A percentile compares a stretch with the other conserved stretches of the same genome.
These are phyloP conservation scores for Colletotrichum lupini DNA, from an alignment of 2,329 filamentous ascomycete genomes.

Conservation along the genomic window DNA sequence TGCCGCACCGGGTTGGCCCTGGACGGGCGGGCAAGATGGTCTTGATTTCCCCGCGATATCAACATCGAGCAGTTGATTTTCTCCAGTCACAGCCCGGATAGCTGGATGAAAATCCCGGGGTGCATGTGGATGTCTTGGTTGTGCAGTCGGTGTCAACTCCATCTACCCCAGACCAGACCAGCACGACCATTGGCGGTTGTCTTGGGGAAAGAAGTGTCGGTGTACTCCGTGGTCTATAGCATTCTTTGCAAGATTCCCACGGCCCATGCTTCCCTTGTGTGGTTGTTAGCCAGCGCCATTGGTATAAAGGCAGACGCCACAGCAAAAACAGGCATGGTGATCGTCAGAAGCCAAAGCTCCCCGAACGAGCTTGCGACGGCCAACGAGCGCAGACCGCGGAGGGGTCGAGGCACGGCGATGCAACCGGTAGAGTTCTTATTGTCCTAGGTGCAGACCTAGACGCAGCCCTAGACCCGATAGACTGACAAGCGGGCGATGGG, in stretches of 20 bases:
- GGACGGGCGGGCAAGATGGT: background rate
- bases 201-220: slow-evolving; percentile 5
- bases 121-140: slow-evolving; percentile 16
- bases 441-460: background rate
- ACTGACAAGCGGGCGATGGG: slow-evolving; percentile 4
- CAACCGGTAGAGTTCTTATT: background rate
- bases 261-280: background rate
- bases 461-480: slow-evolving; percentile 9
- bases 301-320: slow-evolving; percentile 10
- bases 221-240: background rate
- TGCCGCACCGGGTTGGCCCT: slow-evolving; percentile 15
- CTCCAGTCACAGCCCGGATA: background rate
- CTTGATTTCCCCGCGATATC: slow-evolving; percentile 10
- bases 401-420: slow-evolving; percentile 21
- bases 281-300: background rate
- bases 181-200: slow-evolving; percentile 6
- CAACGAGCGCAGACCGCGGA: slow-evolving; percentile 6
- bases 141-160: background rate
- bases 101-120: slow-evolving; percentile 22
- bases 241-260: background rate
- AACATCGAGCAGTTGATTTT: slow-evolving; percentile 4
- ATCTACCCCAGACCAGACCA: slow-evolving; percentile 2
- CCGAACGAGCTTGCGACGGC: background rate
- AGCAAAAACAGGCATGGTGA: background rate
- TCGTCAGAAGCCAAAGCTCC: slow-evolving; percentile 20